Conservation (phyloP, 2,329 filamentous ascomycete species). For the Pseudogymnoascus destructans region DNA sequence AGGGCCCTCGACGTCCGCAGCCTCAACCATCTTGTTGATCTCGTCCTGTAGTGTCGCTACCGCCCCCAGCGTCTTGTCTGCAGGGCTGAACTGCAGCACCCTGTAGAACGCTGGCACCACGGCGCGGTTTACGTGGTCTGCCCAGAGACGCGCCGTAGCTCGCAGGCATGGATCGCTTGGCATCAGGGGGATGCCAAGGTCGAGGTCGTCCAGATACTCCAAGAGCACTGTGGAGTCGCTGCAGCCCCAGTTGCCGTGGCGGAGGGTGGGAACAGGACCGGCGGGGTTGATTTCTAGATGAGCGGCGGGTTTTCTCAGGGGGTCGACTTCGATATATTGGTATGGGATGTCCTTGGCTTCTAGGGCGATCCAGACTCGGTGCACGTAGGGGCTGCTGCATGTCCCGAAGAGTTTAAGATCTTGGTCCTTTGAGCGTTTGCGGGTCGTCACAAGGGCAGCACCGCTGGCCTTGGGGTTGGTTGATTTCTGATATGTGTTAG, state of each 20-base stretch:
- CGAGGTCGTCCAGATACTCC: constrained; percentile 76
- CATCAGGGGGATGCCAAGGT: constrained; percentile 45
- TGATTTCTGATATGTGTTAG: constrained; percentile 41
- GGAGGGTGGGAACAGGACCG: constrained; percentile 62
- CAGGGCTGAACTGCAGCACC: background rate
- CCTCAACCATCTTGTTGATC: constrained; percentile 37
- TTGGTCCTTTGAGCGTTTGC: constrained; percentile 55
- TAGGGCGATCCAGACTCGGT: constrained; percentile 79
- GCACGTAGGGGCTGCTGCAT: constrained; percentile 62
- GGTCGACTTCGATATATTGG: constrained; percentile 77
- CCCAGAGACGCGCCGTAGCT: constrained; percentile 68
- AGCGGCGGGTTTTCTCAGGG: constrained; percentile 50
- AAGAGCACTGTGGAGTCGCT: constrained; percentile 72
- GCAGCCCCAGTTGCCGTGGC: constrained; percentile 68
- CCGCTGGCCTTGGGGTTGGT: constrained; percentile 63
- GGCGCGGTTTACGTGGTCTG: constrained; percentile 57
- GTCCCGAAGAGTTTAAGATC: constrained; percentile 68
- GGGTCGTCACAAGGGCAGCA: constrained; percentile 52
- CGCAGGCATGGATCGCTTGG: constrained; percentile 53
- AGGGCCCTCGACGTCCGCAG: constrained; percentile 24
- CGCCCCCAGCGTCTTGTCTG: constrained; percentile 41
- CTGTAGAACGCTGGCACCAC: constrained; percentile 64
- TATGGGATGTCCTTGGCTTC: constrained; percentile 68
- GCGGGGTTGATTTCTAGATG: constrained; percentile 64
- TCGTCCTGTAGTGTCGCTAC: constrained; percentile 50